Conservation (phyloP, 2,329 filamentous ascomycete species). For the Fusarium proliferatum region DNA sequence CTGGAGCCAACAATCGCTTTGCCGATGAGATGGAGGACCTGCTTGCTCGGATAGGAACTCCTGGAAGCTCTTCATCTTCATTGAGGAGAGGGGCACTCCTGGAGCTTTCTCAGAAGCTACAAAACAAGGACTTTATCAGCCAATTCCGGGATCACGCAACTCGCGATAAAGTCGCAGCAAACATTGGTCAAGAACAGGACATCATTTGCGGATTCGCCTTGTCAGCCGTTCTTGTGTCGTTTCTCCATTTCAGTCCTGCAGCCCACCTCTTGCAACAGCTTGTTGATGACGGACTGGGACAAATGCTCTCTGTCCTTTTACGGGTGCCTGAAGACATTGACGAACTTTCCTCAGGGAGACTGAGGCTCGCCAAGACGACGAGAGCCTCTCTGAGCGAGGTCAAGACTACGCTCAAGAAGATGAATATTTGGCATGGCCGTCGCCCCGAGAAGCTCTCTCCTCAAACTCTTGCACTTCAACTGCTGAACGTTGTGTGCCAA, state of each 20-base stretch:
- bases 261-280: slow-evolving; percentile 69
- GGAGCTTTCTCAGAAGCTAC: slow-evolving; percentile 69
- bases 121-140: slow-evolving; percentile 70
- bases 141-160: slow-evolving; percentile 81
- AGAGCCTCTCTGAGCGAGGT: slow-evolving; percentile 67
- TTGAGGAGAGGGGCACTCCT: slow-evolving; percentile 68
- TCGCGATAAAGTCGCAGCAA: slow-evolving; percentile 74
- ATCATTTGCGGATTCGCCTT: slow-evolving; percentile 71
- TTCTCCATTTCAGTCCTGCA: slow-evolving; percentile 70
- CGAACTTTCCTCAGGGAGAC: slow-evolving; percentile 71
- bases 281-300: slow-evolving; percentile 63
- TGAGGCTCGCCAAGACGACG: slow-evolving; percentile 74
- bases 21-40: slow-evolving; percentile 74
- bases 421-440: slow-evolving; percentile 70
- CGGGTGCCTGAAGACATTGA: slow-evolving; percentile 64
- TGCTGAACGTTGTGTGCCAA: slow-evolving; percentile 61
- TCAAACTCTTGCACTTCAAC: slow-evolving; percentile 71
- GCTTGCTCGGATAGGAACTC: slow-evolving; percentile 67
- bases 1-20: slow-evolving; percentile 74
- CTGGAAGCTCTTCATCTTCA: slow-evolving; percentile 59
- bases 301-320: slow-evolving; percentile 68
- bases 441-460: slow-evolving; percentile 66
- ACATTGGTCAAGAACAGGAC: slow-evolving; percentile 70
- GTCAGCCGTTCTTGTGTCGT: slow-evolving; percentile 69
- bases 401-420: slow-evolving; percentile 62